Percentiles rank a stretch among this genome's conserved stretches.
Conservation (phyloP, 139 green algal species). For the Choricystis sp. region DNA sequence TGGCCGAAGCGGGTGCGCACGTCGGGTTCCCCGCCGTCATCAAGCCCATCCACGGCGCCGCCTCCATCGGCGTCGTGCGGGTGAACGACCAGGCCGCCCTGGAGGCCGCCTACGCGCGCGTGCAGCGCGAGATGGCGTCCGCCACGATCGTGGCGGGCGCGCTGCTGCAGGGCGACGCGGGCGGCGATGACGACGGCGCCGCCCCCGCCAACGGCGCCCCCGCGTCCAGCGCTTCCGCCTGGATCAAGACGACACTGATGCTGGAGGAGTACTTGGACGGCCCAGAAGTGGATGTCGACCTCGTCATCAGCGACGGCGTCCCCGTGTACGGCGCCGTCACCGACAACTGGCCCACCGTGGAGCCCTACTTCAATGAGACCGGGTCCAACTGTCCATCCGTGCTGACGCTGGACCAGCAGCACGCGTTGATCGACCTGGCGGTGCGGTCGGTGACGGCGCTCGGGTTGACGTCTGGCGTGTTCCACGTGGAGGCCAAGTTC, state of each 20-base stretch:
- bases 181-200: conserved; percentile 12
- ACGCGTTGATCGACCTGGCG: conserved; percentile 55
- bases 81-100: conserved; percentile 49
- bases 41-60: conserved; percentile 75
- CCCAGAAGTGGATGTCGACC: conserved; percentile 66
- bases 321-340: conserved; percentile 68
- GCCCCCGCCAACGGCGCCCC: conserved; percentile 16
- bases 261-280: conserved; percentile 83
- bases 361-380: conserved; percentile 92
- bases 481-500: conserved; percentile 83
- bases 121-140: conserved; percentile 19
- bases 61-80: conserved; percentile 71
- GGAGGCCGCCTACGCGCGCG: conserved; percentile 10
- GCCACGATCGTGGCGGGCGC: conserved; percentile 51
- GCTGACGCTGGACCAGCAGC: conserved; percentile 48
- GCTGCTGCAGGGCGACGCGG: conserved; percentile 35
- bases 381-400: conserved; percentile 72
- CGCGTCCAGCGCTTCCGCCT: conserved; percentile 22
- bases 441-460: conserved; percentile 43
- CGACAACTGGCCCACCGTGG: conserved; percentile 63
- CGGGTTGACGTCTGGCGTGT: conserved; percentile 36
- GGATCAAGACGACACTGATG: conserved; percentile 67
- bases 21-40: conserved; percentile 75
- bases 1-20: conserved; percentile 25
- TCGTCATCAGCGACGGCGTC: conserved; percentile 61